Conservation (phyloP, 352 stramenopile species). For the Phytophthora agathidicida region DNA sequence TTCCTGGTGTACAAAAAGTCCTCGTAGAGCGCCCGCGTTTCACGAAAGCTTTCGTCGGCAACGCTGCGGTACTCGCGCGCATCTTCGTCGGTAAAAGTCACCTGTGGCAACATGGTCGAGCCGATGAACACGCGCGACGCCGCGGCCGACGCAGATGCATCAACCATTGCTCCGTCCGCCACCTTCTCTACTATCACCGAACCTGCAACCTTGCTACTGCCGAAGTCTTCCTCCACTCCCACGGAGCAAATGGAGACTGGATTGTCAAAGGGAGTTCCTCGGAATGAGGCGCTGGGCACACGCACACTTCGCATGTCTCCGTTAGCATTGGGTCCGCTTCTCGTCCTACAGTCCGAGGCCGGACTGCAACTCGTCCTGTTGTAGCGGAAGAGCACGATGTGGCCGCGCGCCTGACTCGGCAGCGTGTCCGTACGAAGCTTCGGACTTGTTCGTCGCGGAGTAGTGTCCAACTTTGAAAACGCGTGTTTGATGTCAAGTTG, state of each 20-base stretch:
- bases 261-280: background rate
- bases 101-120: conserved; percentile 23
- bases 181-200: background rate
- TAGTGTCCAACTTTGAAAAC: too few relatives aligned
- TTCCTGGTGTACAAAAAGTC: conserved; percentile 38
- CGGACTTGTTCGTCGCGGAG: too few relatives aligned
- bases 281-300: conserved; percentile 7
- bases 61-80: conserved; percentile 38
- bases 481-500: too few relatives aligned
- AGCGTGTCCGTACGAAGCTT: too few relatives aligned
- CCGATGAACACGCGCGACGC: conserved; percentile 15
- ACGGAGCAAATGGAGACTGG: background rate
- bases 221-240: conserved; percentile 5
- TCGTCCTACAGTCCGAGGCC: conserved; percentile 9
- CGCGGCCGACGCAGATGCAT: background rate
- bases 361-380: conserved; percentile 11
- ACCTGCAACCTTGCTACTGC: background rate
- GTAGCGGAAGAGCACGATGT: conserved; percentile 10
- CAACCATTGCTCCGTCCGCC: conserved; percentile 1
- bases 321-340: background rate
- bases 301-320: conserved; percentile 2
- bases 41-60: conserved; percentile 39
- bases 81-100: conserved; percentile 39
- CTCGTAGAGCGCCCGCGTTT: conserved; percentile 49
- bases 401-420: background rate